A percentile compares a stretch with the other conserved stretches of the same genome.
These are phyloP conservation scores for Phycomyces blakesleeanus DNA, from an alignment of 192 early-diverging fungal genomes.

Conservation along the genomic window DNA sequence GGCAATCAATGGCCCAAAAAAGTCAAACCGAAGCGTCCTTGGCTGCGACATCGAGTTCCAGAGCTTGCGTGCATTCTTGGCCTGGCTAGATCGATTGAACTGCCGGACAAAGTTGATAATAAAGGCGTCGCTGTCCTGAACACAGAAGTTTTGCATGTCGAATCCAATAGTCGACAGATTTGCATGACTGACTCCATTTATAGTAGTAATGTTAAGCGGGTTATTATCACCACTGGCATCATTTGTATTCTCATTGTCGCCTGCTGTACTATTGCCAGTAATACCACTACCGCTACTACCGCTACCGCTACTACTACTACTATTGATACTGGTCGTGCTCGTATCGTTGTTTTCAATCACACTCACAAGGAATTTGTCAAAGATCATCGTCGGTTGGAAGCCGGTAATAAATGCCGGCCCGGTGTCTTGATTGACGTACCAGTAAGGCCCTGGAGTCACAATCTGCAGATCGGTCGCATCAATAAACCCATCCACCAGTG, in stretches of 20 bases:
- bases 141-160: constrained; percentile 32
- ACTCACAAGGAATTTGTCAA: constrained; percentile 32
- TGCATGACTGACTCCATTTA: too few species aligned
- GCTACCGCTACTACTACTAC: too few species aligned
- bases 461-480: constrained; percentile 13
- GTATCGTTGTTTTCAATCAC: not conserved
- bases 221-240: too few species aligned
- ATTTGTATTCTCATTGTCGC: too few species aligned
- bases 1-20: not conserved
- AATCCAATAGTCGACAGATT: constrained; percentile 20
- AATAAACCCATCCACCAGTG: constrained; percentile 20
- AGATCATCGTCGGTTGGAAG: constrained; percentile 36
- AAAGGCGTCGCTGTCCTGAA: constrained; percentile 24
- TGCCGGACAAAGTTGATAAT: constrained; percentile 28
- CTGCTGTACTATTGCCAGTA: too few species aligned
- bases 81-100: constrained; percentile 22
- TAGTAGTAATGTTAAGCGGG: too few species aligned
- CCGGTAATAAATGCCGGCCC: constrained; percentile 30
- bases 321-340: too few species aligned
- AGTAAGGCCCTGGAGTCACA: constrained; percentile 20
- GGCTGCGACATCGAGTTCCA: constrained; percentile 14
- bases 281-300: too few species aligned
- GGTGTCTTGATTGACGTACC: constrained; percentile 14
- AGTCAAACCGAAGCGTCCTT: not conserved
- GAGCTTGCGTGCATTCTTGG: constrained; percentile 15